Percentiles rank a stretch among this genome's conserved stretches.
Evolutionary conservation across 2,329 filamentous ascomycete species (phyloP).

Genomic region (Fusarium buxicola): DNA sequence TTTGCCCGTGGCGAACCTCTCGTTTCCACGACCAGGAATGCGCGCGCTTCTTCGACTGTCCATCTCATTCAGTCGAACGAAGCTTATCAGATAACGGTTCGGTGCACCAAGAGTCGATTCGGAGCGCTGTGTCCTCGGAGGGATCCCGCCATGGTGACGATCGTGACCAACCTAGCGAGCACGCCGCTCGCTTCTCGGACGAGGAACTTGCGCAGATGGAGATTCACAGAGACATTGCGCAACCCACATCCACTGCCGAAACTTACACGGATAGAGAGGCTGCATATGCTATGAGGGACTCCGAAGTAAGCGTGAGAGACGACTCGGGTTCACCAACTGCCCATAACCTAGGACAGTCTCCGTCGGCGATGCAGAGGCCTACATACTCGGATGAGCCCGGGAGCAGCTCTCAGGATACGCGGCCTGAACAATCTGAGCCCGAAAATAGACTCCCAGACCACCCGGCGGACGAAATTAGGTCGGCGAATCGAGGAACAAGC

Average conservation of each 20-base stretch:
- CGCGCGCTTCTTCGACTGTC: constrained; percentile 61
- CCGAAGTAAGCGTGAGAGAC: neutral
- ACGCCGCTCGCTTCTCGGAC: constrained; percentile 27
- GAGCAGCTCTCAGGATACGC: constrained; percentile 10
- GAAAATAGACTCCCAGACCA: neutral
- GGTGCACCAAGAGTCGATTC: constrained; percentile 42
- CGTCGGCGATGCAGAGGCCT: constrained; percentile 5
- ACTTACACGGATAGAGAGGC: constrained; percentile 8
- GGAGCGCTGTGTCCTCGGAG: constrained; percentile 11
- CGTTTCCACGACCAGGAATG: constrained; percentile 59
- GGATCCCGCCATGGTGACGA: constrained; percentile 15
- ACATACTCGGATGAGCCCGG: neutral
- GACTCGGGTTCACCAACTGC: constrained; percentile 2
- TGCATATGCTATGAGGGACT: constrained; percentile 5
- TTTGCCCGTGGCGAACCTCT: constrained; percentile 55
- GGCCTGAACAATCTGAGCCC: constrained; percentile 3
- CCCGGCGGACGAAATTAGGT: neutral
- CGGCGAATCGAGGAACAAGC: constrained; percentile 10
- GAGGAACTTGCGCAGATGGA: constrained; percentile 29
- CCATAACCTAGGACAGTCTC: constrained; percentile 11
- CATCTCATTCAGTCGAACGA: constrained; percentile 58
- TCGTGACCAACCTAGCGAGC: constrained; percentile 13
- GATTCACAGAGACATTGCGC: neutral
- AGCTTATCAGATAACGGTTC: constrained; percentile 44
- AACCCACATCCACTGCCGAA: constrained; percentile 1